These are phyloP conservation scores for Artemisia tridentata DNA, from an alignment of 129 eudicot genomes.

Conservation along the genomic window DNA sequence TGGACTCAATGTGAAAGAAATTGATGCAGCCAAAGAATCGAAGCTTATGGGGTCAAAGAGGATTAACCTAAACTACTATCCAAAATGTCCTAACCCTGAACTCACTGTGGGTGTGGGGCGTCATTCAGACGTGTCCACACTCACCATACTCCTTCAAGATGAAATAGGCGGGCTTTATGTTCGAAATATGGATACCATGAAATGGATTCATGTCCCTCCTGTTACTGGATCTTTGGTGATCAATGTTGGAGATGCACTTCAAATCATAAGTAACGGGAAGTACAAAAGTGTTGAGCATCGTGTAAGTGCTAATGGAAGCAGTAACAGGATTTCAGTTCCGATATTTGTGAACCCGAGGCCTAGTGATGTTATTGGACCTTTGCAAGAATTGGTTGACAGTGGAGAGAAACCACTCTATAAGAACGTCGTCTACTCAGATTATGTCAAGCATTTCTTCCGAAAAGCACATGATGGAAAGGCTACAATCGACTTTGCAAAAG, in stretches of 20 bases:
- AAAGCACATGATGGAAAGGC: slow-evolving; percentile 16
- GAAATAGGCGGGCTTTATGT: slow-evolving; percentile 4
- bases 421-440: not conserved
- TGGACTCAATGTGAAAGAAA: not conserved
- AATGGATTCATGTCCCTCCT: slow-evolving; percentile 11
- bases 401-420: slow-evolving; percentile 8
- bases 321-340: slow-evolving; percentile 13
- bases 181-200: not conserved
- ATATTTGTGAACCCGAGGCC: slow-evolving; percentile 13
- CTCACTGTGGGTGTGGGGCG: slow-evolving; percentile 12
- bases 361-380: slow-evolving; percentile 9
- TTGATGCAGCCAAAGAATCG: not conserved
- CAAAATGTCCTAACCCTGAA: slow-evolving; percentile 15
- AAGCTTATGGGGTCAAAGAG: slow-evolving; percentile 1
- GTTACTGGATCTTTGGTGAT: slow-evolving; percentile 9
- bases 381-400: not conserved
- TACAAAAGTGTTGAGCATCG: slow-evolving; percentile 16
- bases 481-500: slow-evolving; percentile 4
- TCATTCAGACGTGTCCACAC: slow-evolving; percentile 6
- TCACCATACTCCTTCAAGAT: slow-evolving; percentile 4
- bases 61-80: slow-evolving; percentile 5
- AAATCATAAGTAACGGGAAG: slow-evolving; percentile 14
- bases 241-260: slow-evolving; percentile 4
- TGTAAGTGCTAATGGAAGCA: slow-evolving; percentile 7
- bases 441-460: slow-evolving; percentile 3